These are phyloP conservation scores for Melaleuca quinquenervia DNA, from an alignment of 345 rosid genomes.

Conservation along the genomic window DNA sequence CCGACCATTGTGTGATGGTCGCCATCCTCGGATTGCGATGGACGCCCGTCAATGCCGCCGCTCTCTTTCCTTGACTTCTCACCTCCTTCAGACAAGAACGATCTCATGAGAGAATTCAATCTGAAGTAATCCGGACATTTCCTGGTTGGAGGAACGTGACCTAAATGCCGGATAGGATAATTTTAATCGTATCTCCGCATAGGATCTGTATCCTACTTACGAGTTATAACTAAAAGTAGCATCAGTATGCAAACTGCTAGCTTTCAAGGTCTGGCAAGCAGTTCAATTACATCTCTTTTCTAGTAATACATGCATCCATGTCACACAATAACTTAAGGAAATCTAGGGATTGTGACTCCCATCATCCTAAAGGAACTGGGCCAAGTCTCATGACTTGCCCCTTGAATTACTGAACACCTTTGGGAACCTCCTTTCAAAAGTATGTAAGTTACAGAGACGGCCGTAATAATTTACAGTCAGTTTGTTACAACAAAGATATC, in stretches of 20 bases:
- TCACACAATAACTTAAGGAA: neutral
- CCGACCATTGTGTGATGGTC: neutral
- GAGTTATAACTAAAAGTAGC: neutral
- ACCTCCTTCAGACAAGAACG: neutral
- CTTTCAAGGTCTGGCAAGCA: neutral
- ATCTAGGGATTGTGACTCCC: neutral
- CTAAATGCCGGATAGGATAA: neutral
- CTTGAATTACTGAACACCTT: neutral
- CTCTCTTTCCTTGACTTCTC: neutral
- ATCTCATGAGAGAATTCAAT: neutral
- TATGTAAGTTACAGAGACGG: neutral
- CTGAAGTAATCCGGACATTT: neutral
- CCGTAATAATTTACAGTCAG: neutral
- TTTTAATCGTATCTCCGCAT: neutral
- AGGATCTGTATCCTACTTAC: neutral
- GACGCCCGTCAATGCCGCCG: fast-evolving
- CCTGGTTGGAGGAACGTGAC: neutral
- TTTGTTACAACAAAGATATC: neutral
- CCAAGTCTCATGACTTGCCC: neutral
- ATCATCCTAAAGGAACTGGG: neutral
- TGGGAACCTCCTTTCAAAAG: neutral
- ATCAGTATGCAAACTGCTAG: neutral
- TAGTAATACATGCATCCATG: neutral
- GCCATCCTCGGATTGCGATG: neutral
- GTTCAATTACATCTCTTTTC: neutral